Conservation (phyloP, 805 yeast species). For the Saccharomyces mikatae region DNA sequence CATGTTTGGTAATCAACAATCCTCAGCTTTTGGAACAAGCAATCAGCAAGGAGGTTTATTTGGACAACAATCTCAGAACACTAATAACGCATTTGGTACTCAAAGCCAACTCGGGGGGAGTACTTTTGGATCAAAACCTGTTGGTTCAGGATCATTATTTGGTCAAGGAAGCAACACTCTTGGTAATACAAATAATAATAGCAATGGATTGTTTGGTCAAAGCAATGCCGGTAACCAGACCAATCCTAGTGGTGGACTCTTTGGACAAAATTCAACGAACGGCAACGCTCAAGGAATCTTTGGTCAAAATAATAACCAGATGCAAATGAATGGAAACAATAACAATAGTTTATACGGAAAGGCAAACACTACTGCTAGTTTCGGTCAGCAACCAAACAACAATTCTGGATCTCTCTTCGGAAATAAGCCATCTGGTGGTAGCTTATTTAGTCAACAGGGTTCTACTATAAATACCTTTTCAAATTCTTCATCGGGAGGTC, state of each 20-base stretch:
- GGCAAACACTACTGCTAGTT: constrained; percentile 14
- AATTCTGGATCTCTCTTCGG: constrained; percentile 8
- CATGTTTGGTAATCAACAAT: constrained; percentile 16
- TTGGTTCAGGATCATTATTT: constrained; percentile 16
- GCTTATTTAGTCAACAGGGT: constrained; percentile 26
- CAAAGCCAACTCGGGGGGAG: constrained; percentile 5
- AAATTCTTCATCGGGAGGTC: constrained; percentile 17
- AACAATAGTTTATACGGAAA: background rate
- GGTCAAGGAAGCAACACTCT: constrained; percentile 22
- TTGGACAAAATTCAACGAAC: constrained; percentile 23
- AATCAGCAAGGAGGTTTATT: constrained; percentile 7
- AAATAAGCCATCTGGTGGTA: constrained; percentile 18
- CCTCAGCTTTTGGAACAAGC: constrained; percentile 8
- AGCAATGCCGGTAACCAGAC: constrained; percentile 18
- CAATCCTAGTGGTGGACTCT: constrained; percentile 22
- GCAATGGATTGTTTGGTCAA: constrained; percentile 31
- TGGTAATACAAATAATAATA: constrained; percentile 6
- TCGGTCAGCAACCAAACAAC: constrained; percentile 32
- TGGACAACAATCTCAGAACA: constrained; percentile 1
- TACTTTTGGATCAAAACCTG: constrained; percentile 28
- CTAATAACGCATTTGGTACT: constrained; percentile 18
- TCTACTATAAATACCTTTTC: constrained; percentile 19
- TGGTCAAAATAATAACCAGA: constrained; percentile 28
- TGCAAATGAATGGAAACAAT: background rate
- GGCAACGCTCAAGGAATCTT: constrained; percentile 28